These are phyloP conservation scores for Guyanaporus albipodus DNA, from an alignment of 768 basidiomycete genomes.

Conservation along the genomic window DNA sequence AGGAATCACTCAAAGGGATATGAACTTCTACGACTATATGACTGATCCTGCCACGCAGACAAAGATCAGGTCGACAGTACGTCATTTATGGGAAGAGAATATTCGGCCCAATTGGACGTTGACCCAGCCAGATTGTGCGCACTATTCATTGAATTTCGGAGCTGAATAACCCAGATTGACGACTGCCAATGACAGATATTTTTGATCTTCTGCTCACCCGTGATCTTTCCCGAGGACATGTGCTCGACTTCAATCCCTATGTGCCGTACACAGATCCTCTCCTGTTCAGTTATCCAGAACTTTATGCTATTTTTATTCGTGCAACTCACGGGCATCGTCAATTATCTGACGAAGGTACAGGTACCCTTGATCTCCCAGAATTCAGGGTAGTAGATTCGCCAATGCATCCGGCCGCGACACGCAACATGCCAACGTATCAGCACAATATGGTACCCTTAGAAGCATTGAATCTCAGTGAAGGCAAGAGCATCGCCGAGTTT, in stretches of 20 bases:
- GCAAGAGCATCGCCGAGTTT: constrained; percentile 70
- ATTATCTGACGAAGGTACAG: not conserved
- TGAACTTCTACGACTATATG: constrained; percentile 84
- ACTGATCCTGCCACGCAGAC: constrained; percentile 54
- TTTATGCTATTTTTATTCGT: constrained; percentile 39
- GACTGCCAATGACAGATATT: constrained; percentile 43
- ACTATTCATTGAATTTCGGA: not conserved
- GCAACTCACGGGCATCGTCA: constrained; percentile 3
- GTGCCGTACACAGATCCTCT: constrained; percentile 82
- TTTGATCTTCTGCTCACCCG: constrained; percentile 88
- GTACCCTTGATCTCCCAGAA: constrained; percentile 30
- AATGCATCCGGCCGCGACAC: constrained; percentile 61
- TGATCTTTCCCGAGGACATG: constrained; percentile 67
- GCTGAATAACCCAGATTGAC: not conserved
- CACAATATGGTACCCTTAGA: constrained; percentile 94
- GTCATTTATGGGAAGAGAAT: constrained; percentile 62
- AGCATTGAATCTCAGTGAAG: constrained; percentile 73
- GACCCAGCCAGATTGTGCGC: constrained; percentile 61
- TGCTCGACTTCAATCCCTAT: constrained; percentile 92
- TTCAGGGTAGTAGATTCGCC: constrained; percentile 71
- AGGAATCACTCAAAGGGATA: constrained; percentile 88
- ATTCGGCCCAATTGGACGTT: constrained; percentile 58
- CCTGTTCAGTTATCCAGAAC: constrained; percentile 79
- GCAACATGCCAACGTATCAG: constrained; percentile 69
- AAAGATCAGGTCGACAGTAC: constrained; percentile 50